Base-by-base conservation (phyloP, 1,284 basidiomycete species). In the Sanghuangporus baumii region DNA sequence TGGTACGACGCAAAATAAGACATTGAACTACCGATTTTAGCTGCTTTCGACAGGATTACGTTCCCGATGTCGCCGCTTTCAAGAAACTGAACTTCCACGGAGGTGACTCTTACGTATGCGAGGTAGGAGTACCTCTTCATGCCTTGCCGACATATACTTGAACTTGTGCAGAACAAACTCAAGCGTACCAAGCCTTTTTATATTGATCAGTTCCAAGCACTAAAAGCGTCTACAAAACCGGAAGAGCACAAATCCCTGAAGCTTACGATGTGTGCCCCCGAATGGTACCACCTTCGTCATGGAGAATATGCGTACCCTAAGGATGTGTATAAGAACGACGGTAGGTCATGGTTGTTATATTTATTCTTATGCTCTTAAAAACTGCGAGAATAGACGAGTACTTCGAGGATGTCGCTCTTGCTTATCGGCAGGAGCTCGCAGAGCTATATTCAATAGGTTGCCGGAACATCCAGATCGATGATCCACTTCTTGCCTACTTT, bases 401-500 rank as follows among this genome's bases (percentile, higher is more conserved):
- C 74, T 91, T 91, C 70, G 79, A 82, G 58, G 91, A 91, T 71
- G 75, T 93, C 47, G 88, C 83, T 1, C 70, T 77, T 20, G 89
- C 86, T 0, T 93, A 91, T 73, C 81, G 83, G 61, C 81, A 80
- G 61, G 91, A 93, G 72, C 81, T 94, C 60, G 75, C 81, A 51
- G 86, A 87, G 36, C 79, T 93, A 1, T 92, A 93, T 73, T 78
- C 81, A 1, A 79, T 83, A 0, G 91, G 91, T 9, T 91, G 89
- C 72, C 79, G 90, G 77, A 83, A 84, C 68, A 81, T 91, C 60
- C 89, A 93, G 73, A 80, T 93, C 62, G 91, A 93, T 68, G 89
- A 89, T 70, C 86, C 86, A 0, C 81, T 86, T 0, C 82, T 88
- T 59, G 82, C 84, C 41, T 87, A 84, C 73, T 88, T 87, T 70